Evolutionary conservation across 129 eudicot genomes (phyloP), one percentile per base, ranked within the genome.

Genomic region (Flaveria trinervia): DNA sequence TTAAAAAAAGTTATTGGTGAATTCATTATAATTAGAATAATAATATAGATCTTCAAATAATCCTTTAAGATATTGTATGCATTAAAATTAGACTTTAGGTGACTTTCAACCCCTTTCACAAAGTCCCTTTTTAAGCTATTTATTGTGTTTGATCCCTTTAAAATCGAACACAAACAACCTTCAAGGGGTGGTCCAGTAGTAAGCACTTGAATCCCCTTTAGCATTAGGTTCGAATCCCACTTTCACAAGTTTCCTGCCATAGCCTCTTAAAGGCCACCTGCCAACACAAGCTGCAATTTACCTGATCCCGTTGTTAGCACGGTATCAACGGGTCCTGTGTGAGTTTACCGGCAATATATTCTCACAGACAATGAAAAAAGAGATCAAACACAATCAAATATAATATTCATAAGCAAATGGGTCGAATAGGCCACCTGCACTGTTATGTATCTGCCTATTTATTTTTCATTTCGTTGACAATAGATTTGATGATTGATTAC

Each of bases 401-500:
- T 17, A 3, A 16, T 14, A 46, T 55, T 55, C 17, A 54, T 18
- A 33, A 9, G 30, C 54, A 54, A 13, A 36, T 9, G 70, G 49
- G 49, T 36, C 4, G 3, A 72, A 72, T 30, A 2, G 50, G 50
- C 68, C 68, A 55, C 54, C 33, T 55, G 15, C 56, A 55, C 67
- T 56, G 10, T 66, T 41, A 66, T 66, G 68, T 17, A 11, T 59
- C 9, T 61, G 5, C 48, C 14, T 73, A 0, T 44, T 14, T 74
- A 28, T 18, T 8, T 25, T 45, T n/a, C 28, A 36, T 64, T 39
- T 54, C 12, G 9, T 11, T 64, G 3, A 74, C 16, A 6, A 28
- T 68, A 18, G 45, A 15, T 77, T 50, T 72, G 39, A 67, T 56
- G 44, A 36, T 66, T 28, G 59, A 46, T 70, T 81, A 49, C 71